Conservation (phyloP, 2,329 filamentous ascomycete genomes). For the Emmonsiellopsis sp. region DNA sequence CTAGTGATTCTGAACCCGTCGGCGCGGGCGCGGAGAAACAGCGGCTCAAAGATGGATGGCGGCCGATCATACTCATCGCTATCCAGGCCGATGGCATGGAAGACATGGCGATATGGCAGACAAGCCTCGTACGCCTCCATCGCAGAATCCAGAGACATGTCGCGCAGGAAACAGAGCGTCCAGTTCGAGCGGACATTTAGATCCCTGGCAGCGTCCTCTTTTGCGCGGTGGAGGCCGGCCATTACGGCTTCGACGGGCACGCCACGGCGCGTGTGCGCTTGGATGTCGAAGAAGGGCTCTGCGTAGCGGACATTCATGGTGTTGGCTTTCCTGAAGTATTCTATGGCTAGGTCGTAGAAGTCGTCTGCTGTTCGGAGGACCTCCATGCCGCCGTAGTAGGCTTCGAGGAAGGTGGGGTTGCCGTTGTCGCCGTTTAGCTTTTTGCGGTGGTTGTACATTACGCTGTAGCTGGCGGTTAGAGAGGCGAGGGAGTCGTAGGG, state of each 20-base stretch:
- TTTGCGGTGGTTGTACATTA: too few species aligned
- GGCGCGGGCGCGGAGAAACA: constrained; percentile 27
- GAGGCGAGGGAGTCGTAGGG: constrained; percentile 27
- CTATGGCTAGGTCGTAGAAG: constrained; percentile 34
- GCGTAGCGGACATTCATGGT: too few species aligned
- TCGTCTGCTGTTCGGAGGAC: constrained; percentile 27
- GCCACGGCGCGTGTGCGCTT: constrained; percentile 33
- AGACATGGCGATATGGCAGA: constrained; percentile 33
- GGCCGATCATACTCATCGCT: constrained; percentile 41
- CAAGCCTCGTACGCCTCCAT: constrained; percentile 25
- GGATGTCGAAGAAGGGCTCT: constrained; percentile 31
- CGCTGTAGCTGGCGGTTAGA: constrained; percentile 28
- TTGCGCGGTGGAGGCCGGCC: constrained; percentile 30
- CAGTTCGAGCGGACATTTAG: too few species aligned
- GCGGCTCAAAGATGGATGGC: constrained; percentile 36
- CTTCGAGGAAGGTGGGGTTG: constrained; percentile 25
- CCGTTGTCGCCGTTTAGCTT: constrained; percentile 29
- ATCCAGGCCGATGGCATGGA: constrained; percentile 41
- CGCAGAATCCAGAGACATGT: too few species aligned
- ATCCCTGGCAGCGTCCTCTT: constrained; percentile 15
- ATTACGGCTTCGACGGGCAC: constrained; percentile 24
- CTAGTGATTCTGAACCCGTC: constrained; percentile 40
- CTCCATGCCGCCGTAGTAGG: constrained; percentile 25
- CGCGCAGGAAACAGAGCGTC: too few species aligned
- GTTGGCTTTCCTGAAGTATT: constrained; percentile 23